Conservation (phyloP, 768 basidiomycete species). For the Peribolospora baueri region DNA sequence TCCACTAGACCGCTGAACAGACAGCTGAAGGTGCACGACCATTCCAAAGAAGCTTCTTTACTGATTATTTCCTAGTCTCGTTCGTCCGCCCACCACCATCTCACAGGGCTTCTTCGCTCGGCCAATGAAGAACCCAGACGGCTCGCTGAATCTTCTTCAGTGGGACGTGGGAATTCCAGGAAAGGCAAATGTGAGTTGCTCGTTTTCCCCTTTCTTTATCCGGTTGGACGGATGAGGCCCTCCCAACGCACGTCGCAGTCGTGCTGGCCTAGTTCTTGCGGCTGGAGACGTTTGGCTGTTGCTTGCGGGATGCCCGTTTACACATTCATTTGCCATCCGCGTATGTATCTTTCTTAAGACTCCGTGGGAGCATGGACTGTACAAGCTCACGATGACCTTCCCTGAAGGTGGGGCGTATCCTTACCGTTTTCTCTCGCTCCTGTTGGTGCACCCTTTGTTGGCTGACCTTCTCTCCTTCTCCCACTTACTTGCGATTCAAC, state of each 20-base stretch:
- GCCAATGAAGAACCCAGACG: constrained; percentile 68
- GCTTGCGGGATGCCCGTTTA: too few relatives aligned
- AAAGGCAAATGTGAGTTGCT: constrained; percentile 45
- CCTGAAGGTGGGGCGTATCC: constrained; percentile 49
- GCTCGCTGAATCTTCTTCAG: constrained; percentile 84
- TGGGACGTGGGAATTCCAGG: constrained; percentile 99
- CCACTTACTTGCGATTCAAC: not conserved
- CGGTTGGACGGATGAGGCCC: not conserved
- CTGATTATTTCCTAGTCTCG: not conserved
- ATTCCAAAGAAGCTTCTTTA: not conserved
- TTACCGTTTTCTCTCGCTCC: not conserved
- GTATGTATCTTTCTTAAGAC: constrained; percentile 33
- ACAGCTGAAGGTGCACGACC: not conserved
- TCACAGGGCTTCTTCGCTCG: constrained; percentile 86
- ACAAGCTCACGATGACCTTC: constrained; percentile 78
- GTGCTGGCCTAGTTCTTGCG: not conserved
- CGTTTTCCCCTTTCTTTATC: not conserved
- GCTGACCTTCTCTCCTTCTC: constrained; percentile 1
- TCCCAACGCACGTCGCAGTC: not conserved
- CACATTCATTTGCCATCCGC: too few relatives aligned
- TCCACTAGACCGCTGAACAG: not conserved
- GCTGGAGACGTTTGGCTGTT: too few relatives aligned
- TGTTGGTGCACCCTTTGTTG: not conserved
- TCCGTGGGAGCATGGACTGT: constrained; percentile 88
- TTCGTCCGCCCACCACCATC: not conserved